Base-by-base conservation (phyloP, 805 yeast species). In the Yamadazyma laniorum region DNA sequence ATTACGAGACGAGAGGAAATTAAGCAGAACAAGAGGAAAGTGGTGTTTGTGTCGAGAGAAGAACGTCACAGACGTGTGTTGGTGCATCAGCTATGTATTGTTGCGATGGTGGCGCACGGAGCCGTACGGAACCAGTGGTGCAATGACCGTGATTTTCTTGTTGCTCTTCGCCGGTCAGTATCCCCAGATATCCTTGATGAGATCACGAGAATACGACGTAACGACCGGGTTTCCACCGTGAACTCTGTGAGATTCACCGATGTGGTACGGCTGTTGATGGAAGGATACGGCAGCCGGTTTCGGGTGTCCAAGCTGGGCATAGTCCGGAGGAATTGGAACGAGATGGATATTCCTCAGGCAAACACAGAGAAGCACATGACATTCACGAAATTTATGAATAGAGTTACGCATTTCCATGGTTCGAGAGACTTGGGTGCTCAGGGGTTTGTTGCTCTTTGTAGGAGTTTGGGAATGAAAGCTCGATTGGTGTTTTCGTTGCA, bases 401-500 rank as follows among this genome's bases (percentile, higher is more conserved):
- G 65, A 13, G 55, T 85, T 0, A 38, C 55, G 2, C 53, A 63
- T 12, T 75, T 75, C 18, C 57, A 70, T 13, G 99, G 98, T 0
- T 77, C 87, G 2, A 59, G 85, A 23, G 97, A 91, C 54, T 40
- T 86, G 5, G 83, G 84, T 0, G 89, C 93, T 0, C 96, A 87
- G 52, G 97, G 96, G 0, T 90, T 87, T 63, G 87, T 88, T 12
- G 78, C 85, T 0, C 51, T 91, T 1, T 56, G 88, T 30, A 63
- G 98, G 45, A 70, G 93, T 1, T 59, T 85, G 9, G 85, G 83
- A 1, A 63, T 93, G 9, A 73, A 79, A 29, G 80, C 91, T 1
- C 67, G 99, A 31, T 61, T 93, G 18, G 80, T 89, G 0, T 81
- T 82, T 50, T 90, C 96, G 0, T 53, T 90, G 22, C 99, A 93